Percentiles rank a stretch among this genome's conserved stretches.
Evolutionary conservation across 2,329 filamentous ascomycete species (phyloP).

Genomic region (Cercospora nicotianae): DNA sequence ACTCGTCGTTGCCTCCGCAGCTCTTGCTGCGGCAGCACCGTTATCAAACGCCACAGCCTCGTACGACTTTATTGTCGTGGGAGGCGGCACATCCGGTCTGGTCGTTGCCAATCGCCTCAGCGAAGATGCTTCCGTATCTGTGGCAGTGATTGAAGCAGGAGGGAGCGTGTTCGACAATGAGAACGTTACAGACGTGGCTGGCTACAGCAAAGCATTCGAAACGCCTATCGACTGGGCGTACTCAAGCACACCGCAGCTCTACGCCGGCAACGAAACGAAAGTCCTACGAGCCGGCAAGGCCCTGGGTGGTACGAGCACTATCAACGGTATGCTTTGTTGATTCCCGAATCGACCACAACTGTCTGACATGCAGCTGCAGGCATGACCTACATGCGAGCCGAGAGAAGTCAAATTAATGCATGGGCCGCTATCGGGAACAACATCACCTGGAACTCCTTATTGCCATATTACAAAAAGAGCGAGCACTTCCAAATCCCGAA

Average conservation of each 20-base stretch:
- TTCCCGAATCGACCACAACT: background rate
- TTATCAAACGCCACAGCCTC: background rate
- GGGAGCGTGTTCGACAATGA: constrained; percentile 13
- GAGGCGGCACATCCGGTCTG: constrained; percentile 35
- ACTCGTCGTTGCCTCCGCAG: background rate
- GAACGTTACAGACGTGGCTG: constrained; percentile 44
- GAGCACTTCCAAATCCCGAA: constrained; percentile 20
- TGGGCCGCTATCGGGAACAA: constrained; percentile 41
- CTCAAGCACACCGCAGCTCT: constrained; percentile 24
- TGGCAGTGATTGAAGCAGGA: constrained; percentile 33
- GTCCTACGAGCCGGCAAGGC: constrained; percentile 37
- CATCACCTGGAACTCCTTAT: constrained; percentile 34
- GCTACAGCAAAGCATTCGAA: constrained; percentile 42
- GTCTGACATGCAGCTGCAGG: constrained; percentile 15
- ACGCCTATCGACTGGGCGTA: constrained; percentile 30
- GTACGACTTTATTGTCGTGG: constrained; percentile 35
- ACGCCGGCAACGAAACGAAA: constrained; percentile 19
- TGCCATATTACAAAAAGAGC: constrained; percentile 30
- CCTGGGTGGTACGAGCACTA: constrained; percentile 42
- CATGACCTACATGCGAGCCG: constrained; percentile 26
- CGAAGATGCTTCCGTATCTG: constrained; percentile 33
- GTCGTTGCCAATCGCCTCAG: constrained; percentile 34
- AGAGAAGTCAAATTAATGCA: constrained; percentile 32
- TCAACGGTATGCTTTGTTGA: constrained; percentile 36
- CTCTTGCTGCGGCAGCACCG: background rate